phyloP scores from a whole-genome alignment of 2,329 filamentous ascomycete species.

The Pyricularia grisea region DNA sequence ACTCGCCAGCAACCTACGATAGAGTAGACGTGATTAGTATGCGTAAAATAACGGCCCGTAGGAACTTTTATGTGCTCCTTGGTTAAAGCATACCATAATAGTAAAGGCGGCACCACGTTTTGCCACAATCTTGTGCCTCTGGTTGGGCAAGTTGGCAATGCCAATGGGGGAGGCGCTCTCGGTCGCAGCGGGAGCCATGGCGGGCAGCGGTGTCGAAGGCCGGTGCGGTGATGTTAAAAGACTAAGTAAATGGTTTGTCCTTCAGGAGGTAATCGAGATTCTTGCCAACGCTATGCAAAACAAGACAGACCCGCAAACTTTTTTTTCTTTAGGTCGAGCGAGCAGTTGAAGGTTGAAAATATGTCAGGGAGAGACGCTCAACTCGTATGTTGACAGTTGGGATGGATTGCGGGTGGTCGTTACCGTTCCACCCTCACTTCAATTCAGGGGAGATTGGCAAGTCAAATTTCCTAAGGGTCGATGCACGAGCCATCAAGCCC shows the following conservation, averaged over 20 bases:
- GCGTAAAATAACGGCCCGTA: slow-evolving; percentile 3
- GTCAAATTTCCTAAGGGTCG: slow-evolving; percentile 18
- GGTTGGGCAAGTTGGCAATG: slow-evolving; percentile 66
- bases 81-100: slow-evolving; percentile 65
- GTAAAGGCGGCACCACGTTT: slow-evolving; percentile 95
- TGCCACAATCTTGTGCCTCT: slow-evolving; percentile 66
- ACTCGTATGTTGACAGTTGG: slow-evolving; percentile 6
- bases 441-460: slow-evolving; percentile 10
- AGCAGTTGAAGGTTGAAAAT: background rate
- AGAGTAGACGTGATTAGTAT: slow-evolving; percentile 4
- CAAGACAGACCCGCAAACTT: background rate
- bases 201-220: slow-evolving; percentile 14
- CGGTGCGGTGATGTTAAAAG: background rate
- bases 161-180: slow-evolving; percentile 61
- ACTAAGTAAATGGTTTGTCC: background rate
- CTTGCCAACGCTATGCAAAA: background rate
- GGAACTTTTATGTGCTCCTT: slow-evolving; percentile 19
- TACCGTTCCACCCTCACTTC: background rate
- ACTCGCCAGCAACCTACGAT: slow-evolving; percentile 86
- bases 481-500: slow-evolving; percentile 7
- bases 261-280: background rate
- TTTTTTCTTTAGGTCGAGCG: background rate
- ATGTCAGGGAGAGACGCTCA: background rate
- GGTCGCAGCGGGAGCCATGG: slow-evolving; percentile 48
- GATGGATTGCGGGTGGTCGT: slow-evolving; percentile 11